These are phyloP conservation scores for Trifolium pratense DNA, from an alignment of 306 rosid species.

Conservation along the genomic window DNA sequence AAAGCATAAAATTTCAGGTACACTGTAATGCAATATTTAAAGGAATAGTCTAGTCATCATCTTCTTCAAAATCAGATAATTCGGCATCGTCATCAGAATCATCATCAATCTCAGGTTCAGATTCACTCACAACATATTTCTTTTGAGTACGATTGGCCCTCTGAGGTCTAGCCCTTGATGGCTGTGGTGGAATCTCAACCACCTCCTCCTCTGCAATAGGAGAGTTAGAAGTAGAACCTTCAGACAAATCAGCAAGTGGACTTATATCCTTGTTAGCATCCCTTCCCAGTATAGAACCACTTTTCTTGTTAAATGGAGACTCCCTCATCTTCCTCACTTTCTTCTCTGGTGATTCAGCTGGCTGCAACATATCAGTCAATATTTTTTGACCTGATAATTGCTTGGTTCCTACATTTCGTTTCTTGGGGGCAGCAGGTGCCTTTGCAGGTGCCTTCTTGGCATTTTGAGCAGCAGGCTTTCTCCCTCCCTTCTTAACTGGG, in stretches of 20 bases:
- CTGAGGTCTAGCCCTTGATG: slow-evolving; percentile 65
- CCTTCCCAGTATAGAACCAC: slow-evolving; percentile 66
- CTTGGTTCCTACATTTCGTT: slow-evolving; percentile 54
- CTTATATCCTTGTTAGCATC: slow-evolving; percentile 42
- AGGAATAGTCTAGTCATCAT: slow-evolving; percentile 43
- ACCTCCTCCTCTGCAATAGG: slow-evolving; percentile 49
- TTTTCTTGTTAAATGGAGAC: slow-evolving; percentile 88
- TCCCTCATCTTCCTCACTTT: slow-evolving; percentile 92
- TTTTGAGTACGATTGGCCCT: slow-evolving; percentile 58
- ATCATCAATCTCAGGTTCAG: slow-evolving; percentile 71
- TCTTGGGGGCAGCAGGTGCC: slow-evolving; percentile 54
- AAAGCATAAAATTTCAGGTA: background rate
- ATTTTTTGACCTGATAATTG: slow-evolving; percentile 67
- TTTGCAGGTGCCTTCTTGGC: slow-evolving; percentile 57
- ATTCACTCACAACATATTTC: slow-evolving; percentile 68
- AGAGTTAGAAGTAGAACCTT: slow-evolving; percentile 47
- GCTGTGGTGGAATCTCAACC: slow-evolving; percentile 48
- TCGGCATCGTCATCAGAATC: slow-evolving; percentile 37
- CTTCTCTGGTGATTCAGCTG: slow-evolving; percentile 78
- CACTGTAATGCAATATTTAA: background rate
- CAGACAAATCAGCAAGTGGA: slow-evolving; percentile 45
- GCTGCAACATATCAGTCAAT: slow-evolving; percentile 66
- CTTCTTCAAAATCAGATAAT: slow-evolving; percentile 53
- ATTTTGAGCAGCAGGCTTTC: slow-evolving; percentile 55
- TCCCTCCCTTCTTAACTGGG: slow-evolving; percentile 66